Base-by-base conservation (phyloP, 495 filamentous ascomycete species). In the Hyaloscypha hepaticicola region DNA sequence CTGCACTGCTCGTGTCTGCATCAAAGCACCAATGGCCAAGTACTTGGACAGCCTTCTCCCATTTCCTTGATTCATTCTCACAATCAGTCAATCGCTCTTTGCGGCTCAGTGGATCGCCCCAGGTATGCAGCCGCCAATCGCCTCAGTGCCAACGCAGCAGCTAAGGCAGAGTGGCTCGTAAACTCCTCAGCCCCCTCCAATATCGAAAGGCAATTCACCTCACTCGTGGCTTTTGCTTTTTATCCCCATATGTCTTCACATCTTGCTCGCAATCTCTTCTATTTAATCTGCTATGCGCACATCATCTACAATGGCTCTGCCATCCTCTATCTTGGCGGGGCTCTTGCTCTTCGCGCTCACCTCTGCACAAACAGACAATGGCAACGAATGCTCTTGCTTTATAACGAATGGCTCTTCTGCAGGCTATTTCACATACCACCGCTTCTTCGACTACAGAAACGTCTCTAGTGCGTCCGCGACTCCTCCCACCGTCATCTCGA, bases 401-500 rank as follows among this genome's bases (percentile, higher is more conserved):
- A 61, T 78, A 33, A 80, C 77, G 58, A 82, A 83, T 60, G 80
- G 75, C 24, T 75, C 74, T 34, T 74, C 76, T 38, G 50, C 73
- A 19, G 77, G 79, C 9, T 89, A 84, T 76, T 90, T 89, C 72
- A 79, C 78, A 24, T 77, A 84, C 69, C 85, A 90, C 76, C 80
- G 80, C 38, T 85, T 90, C 73, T 88, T 82, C 76, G 89, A 92
- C 76, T 92, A 87, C 71, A 84, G 88, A 45, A 77, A 79, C 34
- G 74, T 80, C 33, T 45, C 58, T 1, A 16, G 3, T 25, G 27
- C 55, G 1, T 33, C 66, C 3, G 14, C 24, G 1, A 63, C 67
- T 12, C 74, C 74, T 16, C 81, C 80, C 9, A 29, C 65, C 4
- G 66, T 77, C 53, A 75, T 80, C 61, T 60, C 66, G 0, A 60